These are phyloP conservation scores for Clavaria fumosa DNA, from an alignment of 768 basidiomycete species.

Conservation along the genomic window DNA sequence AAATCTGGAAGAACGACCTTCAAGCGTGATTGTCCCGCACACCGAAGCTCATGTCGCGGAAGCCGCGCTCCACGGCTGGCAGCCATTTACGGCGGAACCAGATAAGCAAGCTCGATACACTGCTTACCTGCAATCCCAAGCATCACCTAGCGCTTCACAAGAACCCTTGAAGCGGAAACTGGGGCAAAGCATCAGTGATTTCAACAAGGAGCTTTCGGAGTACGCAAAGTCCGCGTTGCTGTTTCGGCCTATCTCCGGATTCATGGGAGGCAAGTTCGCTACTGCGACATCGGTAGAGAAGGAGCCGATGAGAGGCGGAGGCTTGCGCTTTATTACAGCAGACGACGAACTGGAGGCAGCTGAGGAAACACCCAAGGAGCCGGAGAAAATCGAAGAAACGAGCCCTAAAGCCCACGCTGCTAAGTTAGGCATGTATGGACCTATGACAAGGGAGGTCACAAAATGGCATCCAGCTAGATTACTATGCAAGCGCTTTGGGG, in stretches of 20 bases:
- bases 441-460: slow-evolving; percentile 59
- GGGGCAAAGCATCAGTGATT: slow-evolving; percentile 47
- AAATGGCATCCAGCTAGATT: slow-evolving; percentile 73
- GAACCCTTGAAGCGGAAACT: slow-evolving; percentile 38
- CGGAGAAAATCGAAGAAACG: slow-evolving; percentile 38
- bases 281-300: slow-evolving; percentile 59
- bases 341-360: slow-evolving; percentile 31
- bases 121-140: slow-evolving; percentile 65
- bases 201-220: slow-evolving; percentile 71
- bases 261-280: slow-evolving; percentile 92
- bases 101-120: slow-evolving; percentile 76
- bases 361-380: slow-evolving; percentile 25
- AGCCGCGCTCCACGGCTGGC: slow-evolving; percentile 78
- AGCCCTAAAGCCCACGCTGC: slow-evolving; percentile 75
- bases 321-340: slow-evolving; percentile 43
- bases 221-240: slow-evolving; percentile 78
- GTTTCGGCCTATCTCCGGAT: slow-evolving; percentile 83
- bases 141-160: slow-evolving; percentile 27
- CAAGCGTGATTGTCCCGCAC: slow-evolving; percentile 34
- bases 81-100: slow-evolving; percentile 69
- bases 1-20: slow-evolving; percentile 15
- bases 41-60: slow-evolving; percentile 69
- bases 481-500: slow-evolving; percentile 87
- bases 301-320: slow-evolving; percentile 47
- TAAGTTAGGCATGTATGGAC: slow-evolving; percentile 77